Evolutionary conservation across 129 eudicot genomes (phyloP), one percentile per base, ranked within the genome.

Genomic region (Gnaphalium uliginosum): DNA sequence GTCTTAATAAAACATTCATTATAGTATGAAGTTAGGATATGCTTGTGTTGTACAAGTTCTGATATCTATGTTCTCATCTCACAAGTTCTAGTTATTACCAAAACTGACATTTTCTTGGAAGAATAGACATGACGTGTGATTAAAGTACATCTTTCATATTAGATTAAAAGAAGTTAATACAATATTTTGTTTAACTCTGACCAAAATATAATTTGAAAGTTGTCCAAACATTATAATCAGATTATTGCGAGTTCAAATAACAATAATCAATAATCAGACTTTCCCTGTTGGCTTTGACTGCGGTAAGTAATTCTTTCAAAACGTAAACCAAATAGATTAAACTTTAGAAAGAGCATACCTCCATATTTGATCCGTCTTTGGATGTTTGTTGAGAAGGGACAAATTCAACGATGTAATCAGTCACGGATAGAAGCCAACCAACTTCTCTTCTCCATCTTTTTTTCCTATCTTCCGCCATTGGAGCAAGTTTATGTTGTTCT

Each of bases 361-460:
- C 96, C 91, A 86, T 92, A 50, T 53, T 84, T 66, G 96, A 56
- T 73, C 98, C 96, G 60, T 87, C 93, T 75, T 86, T 82, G 0
- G 86, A 72, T 70, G 74, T 71, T 74, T 92, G 94, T 74, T 87
- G 88, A 56, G 96, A 81, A 17, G 98, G 89, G 27, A 85, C 87
- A 43, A 92, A 86, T 72, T 92, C 93, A 29, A 92, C 98, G 9
- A 92, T 87, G 82, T 86, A 76, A 84, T 92, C 94, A 7, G 96
- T 87, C 13, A 92, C 98, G 1, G 96, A 84, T 33, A 92, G 48
- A 64, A 89, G 96, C 98, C 96, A 92, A 22, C 86, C 87, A 15
- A 89, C 80, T 79, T 92, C 98, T 81, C 84, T 81, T 77, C 84
- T 87, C 98, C 98, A 89, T 69, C 96, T 87, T 19, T 30, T 74